phyloP scores from a whole-genome alignment of 2,329 filamentous ascomycete species.

The Colletotrichum limetticola region DNA sequence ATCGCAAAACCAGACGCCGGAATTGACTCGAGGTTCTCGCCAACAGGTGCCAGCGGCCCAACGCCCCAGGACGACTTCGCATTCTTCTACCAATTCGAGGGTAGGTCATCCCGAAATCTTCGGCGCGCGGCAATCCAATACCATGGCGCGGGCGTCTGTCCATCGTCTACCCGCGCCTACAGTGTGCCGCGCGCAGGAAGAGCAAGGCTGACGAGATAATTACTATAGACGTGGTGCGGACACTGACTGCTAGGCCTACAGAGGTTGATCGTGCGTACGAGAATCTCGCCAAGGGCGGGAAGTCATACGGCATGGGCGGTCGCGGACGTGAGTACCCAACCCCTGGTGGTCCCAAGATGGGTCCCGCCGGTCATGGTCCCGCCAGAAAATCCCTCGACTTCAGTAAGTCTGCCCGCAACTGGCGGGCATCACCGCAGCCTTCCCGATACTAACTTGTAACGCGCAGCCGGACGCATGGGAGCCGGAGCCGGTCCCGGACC shows the following conservation, averaged over 20 bases:
- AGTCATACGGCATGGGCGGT: conserved; percentile 79
- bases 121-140: conserved; percentile 11
- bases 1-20: conserved; percentile 25
- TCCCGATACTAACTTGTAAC: conserved; percentile 39
- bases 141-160: background rate
- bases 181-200: conserved; percentile 22
- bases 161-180: background rate
- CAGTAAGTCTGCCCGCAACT: conserved; percentile 39
- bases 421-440: conserved; percentile 34
- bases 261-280: conserved; percentile 97
- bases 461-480: conserved; percentile 74
- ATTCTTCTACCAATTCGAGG: conserved; percentile 89
- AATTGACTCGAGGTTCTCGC: conserved; percentile 34
- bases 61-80: conserved; percentile 81
- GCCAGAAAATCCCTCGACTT: conserved; percentile 42
- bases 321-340: conserved; percentile 83
- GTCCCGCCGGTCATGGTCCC: conserved; percentile 40
- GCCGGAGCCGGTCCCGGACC: conserved; percentile 67
- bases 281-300: conserved; percentile 96
- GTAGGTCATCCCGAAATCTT: conserved; percentile 64
- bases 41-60: conserved; percentile 78
- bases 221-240: conserved; percentile 34
- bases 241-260: conserved; percentile 51
- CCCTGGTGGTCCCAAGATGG: conserved; percentile 55
- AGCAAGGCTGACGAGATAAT: conserved; percentile 25